A percentile compares a stretch with the other conserved stretches of the same genome.
Evolutionary conservation across 1,139 yeast genomes (phyloP).

Genomic region (Hyphopichia khmerensis): DNA sequence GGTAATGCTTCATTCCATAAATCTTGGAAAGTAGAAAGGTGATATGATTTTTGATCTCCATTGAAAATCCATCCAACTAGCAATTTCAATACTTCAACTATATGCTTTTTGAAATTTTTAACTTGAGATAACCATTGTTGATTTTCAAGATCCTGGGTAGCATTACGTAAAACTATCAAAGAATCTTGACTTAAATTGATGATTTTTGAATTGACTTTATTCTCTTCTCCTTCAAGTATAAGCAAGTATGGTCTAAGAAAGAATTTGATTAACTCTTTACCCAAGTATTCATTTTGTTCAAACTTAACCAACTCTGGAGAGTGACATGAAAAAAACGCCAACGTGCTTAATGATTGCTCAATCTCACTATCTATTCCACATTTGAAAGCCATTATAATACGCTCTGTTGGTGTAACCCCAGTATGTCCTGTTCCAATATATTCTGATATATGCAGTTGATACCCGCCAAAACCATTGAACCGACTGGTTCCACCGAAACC

Average conservation of each 20-base stretch:
- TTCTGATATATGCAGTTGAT: constrained; percentile 1
- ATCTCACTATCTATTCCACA: constrained; percentile 60
- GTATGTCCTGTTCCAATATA: constrained; percentile 48
- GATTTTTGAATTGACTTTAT: constrained; percentile 30
- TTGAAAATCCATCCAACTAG: constrained; percentile 41
- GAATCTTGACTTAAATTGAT: constrained; percentile 55
- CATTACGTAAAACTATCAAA: constrained; percentile 71
- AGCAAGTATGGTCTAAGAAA: constrained; percentile 33
- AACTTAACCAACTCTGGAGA: constrained; percentile 49
- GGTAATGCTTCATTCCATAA: constrained; percentile 61
- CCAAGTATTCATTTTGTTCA: constrained; percentile 48
- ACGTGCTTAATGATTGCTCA: constrained; percentile 63
- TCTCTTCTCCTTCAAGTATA: constrained; percentile 24
- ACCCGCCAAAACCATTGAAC: constrained; percentile 1
- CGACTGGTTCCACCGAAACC: background rate
- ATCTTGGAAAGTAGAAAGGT: constrained; percentile 28
- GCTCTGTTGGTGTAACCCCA: constrained; percentile 56
- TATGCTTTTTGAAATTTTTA: constrained; percentile 45
- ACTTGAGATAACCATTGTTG: constrained; percentile 75
- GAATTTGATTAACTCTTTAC: constrained; percentile 49
- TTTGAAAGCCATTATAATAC: constrained; percentile 64
- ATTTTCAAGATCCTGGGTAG: constrained; percentile 78
- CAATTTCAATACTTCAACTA: constrained; percentile 48
- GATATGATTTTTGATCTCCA: constrained; percentile 12
- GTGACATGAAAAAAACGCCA: constrained; percentile 56